phyloP scores from a whole-genome alignment of 805 yeast genomes.

The Ogataea ramenticola region DNA sequence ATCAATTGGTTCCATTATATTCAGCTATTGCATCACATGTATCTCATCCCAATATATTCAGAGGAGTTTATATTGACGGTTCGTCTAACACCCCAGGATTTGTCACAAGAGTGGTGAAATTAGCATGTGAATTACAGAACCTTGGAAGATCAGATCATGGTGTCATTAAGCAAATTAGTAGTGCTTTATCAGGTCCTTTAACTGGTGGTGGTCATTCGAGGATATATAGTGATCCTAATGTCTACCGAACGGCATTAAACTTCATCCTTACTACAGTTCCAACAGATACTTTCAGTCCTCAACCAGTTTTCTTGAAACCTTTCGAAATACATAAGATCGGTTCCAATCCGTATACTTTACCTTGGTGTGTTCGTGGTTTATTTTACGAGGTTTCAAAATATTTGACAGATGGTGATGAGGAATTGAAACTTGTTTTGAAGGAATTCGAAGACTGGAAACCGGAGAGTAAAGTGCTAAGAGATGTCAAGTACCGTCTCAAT shows the following conservation, averaged over 20 bases:
- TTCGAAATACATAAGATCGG: slow-evolving; percentile 63
- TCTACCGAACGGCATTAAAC: slow-evolving; percentile 72
- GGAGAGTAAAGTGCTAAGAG: slow-evolving; percentile 71
- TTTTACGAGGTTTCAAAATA: slow-evolving; percentile 41
- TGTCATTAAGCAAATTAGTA: slow-evolving; percentile 76
- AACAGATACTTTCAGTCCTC: slow-evolving; percentile 14
- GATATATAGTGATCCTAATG: slow-evolving; percentile 77
- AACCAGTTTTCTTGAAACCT: slow-evolving; percentile 21
- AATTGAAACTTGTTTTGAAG: slow-evolving; percentile 51
- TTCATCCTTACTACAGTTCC: slow-evolving; percentile 72
- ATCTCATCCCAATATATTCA: slow-evolving; percentile 80
- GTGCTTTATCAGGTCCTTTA: slow-evolving; percentile 75
- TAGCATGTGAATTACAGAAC: slow-evolving; percentile 70
- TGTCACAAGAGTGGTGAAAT: slow-evolving; percentile 62
- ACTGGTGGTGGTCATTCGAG: slow-evolving; percentile 95
- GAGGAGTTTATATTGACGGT: slow-evolving; percentile 86
- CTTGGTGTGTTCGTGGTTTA: slow-evolving; percentile 89
- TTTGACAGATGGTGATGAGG: slow-evolving; percentile 39
- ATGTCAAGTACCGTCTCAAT: slow-evolving; percentile 55
- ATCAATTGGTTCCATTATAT: slow-evolving; percentile 88
- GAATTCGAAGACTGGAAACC: slow-evolving; percentile 88
- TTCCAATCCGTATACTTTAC: slow-evolving; percentile 76
- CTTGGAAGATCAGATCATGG: slow-evolving; percentile 80
- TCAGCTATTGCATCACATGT: slow-evolving; percentile 79
- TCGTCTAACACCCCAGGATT: slow-evolving; percentile 74